Percentiles rank a stretch among this genome's conserved stretches.
Evolutionary conservation across 2,329 filamentous ascomycete genomes (phyloP).

Genomic region (Calonectria multiphialidica): DNA sequence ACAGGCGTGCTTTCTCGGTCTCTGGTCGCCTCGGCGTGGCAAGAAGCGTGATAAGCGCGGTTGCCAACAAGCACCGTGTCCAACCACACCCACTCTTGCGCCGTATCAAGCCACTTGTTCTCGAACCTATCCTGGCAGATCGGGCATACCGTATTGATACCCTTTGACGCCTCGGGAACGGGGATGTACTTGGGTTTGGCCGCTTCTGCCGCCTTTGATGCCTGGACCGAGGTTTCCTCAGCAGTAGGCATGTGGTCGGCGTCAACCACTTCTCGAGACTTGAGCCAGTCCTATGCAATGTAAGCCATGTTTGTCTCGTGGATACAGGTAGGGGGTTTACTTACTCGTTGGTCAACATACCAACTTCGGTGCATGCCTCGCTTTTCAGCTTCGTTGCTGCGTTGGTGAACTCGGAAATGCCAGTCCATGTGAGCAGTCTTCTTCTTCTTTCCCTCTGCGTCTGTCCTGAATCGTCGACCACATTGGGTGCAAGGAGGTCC

Average conservation of each 20-base stretch:
- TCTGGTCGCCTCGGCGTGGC: conserved; percentile 84
- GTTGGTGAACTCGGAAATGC: conserved; percentile 95
- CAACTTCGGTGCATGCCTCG: conserved; percentile 92
- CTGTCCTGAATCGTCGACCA: conserved; percentile 85
- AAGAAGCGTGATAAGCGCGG: conserved; percentile 90
- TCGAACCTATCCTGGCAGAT: conserved; percentile 98
- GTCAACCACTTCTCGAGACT: conserved; percentile 84
- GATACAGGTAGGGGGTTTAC: conserved; percentile 40
- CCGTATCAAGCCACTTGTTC: conserved; percentile 90
- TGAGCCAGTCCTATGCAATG: conserved; percentile 83
- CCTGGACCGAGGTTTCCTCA: conserved; percentile 48
- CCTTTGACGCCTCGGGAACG: conserved; percentile 82
- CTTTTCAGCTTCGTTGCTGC: conserved; percentile 87
- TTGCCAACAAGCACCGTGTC: conserved; percentile 84
- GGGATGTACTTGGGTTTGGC: conserved; percentile 78
- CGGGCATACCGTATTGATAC: conserved; percentile 84
- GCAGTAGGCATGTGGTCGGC: conserved; percentile 59
- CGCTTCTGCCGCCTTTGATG: conserved; percentile 52
- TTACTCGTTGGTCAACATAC: conserved; percentile 90
- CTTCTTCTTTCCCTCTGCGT: conserved; percentile 82
- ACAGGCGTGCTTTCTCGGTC: conserved; percentile 64
- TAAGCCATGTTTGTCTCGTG: conserved; percentile 39
- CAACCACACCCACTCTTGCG: conserved; percentile 97
- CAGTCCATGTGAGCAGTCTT: conserved; percentile 97
- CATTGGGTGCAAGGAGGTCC: conserved; percentile 93